Evolutionary conservation across 1,284 basidiomycete species (phyloP).

Genomic region (Leccinum subatratum): DNA sequence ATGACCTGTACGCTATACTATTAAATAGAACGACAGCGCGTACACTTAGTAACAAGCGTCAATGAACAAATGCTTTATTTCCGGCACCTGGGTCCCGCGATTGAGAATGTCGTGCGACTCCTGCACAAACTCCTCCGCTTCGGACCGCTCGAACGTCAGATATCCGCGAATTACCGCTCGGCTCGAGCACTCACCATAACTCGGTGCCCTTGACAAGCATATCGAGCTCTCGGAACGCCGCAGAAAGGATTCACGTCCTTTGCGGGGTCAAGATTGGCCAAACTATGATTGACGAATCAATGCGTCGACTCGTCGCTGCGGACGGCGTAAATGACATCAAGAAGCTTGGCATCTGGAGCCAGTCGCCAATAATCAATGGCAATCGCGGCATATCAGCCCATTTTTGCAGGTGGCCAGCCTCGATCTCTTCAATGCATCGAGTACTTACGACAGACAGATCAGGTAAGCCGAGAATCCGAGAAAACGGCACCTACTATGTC

Average conservation of each 20-base stretch:
- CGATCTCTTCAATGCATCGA: slow-evolving; percentile 77
- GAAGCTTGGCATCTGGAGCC: slow-evolving; percentile 63
- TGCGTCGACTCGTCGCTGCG: slow-evolving; percentile 92
- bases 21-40: too few relatives aligned
- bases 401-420: slow-evolving; percentile 81
- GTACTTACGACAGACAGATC: slow-evolving; percentile 46
- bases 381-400: slow-evolving; percentile 74
- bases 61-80: too few relatives aligned
- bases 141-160: slow-evolving; percentile 59
- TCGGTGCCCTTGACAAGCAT: slow-evolving; percentile 76
- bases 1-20: too few relatives aligned
- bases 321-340: slow-evolving; percentile 88
- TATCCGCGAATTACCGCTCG: slow-evolving; percentile 13
- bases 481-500: slow-evolving; percentile 32
- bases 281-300: slow-evolving; percentile 87
- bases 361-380: slow-evolving; percentile 97
- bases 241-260: slow-evolving; percentile 84
- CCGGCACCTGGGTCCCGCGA: slow-evolving; percentile 13
- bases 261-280: slow-evolving; percentile 75
- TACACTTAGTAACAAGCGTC: too few relatives aligned
- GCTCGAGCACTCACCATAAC: slow-evolving; percentile 53
- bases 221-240: slow-evolving; percentile 78
- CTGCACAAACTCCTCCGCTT: slow-evolving; percentile 62
- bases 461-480: slow-evolving; percentile 23
- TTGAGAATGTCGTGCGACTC: slow-evolving; percentile 5